Conservation (phyloP, 805 yeast genomes). For the Yarrowia phangngaensis region DNA sequence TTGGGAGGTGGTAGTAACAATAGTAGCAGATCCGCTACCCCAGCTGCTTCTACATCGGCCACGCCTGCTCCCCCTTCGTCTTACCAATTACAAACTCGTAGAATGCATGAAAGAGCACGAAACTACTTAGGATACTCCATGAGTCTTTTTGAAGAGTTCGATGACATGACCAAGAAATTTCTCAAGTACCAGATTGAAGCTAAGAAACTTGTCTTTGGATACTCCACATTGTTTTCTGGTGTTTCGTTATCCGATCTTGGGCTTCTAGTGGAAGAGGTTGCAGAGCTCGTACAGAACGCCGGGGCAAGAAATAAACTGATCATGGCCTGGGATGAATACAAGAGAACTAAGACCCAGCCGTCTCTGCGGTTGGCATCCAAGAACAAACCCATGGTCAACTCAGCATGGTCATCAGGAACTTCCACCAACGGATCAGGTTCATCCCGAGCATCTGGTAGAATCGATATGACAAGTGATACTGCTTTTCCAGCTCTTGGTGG, state of each 20-base stretch:
- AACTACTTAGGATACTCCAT: conserved; percentile 62
- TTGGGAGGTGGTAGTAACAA: conserved; percentile 28
- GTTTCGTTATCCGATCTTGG: conserved; percentile 14
- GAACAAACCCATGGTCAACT: conserved; percentile 26
- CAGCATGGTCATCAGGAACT: conserved; percentile 12
- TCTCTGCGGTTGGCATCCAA: conserved; percentile 5
- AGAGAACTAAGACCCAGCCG: conserved; percentile 18
- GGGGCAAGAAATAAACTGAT: conserved; percentile 11
- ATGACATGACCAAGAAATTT: conserved; percentile 48
- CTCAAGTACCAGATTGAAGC: conserved; percentile 49
- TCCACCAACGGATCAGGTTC: conserved; percentile 1
- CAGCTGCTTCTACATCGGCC: conserved; percentile 28
- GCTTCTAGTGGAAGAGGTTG: conserved; percentile 29
- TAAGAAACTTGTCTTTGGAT: conserved; percentile 46
- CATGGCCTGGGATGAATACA: conserved; percentile 26
- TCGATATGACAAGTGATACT: conserved; percentile 15
- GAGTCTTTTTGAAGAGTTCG: conserved; percentile 49
- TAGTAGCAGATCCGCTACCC: conserved; percentile 13
- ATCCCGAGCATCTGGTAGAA: conserved; percentile 1
- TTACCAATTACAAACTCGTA: conserved; percentile 49
- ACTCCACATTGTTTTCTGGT: conserved; percentile 49
- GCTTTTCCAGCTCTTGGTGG: conserved; percentile 22
- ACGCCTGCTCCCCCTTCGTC: conserved; percentile 34
- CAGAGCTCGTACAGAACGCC: conserved; percentile 19
- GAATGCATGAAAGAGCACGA: conserved; percentile 81